phyloP scores from a whole-genome alignment of 2,329 filamentous ascomycete genomes.

The Aspergillus fischeri region DNA sequence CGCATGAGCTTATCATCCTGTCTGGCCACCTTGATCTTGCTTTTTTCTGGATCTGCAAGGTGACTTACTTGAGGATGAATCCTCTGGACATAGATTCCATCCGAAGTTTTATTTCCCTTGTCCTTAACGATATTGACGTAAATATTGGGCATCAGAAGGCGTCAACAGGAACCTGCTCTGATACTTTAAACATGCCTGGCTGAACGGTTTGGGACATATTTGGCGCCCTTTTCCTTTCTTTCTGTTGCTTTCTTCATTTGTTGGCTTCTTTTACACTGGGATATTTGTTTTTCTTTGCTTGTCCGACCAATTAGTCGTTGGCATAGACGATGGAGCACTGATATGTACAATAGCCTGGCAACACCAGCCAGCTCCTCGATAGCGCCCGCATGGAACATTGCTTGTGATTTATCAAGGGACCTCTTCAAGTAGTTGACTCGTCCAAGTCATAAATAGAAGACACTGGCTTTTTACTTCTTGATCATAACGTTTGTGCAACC shows the following conservation, averaged over 20 bases:
- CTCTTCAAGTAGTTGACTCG: constrained; percentile 7
- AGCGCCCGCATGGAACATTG: neutral
- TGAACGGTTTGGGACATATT: constrained; percentile 18
- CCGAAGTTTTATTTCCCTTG: constrained; percentile 5
- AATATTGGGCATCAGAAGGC: constrained; percentile 25
- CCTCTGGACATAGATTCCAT: constrained; percentile 17
- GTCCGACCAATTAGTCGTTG: constrained; percentile 9
- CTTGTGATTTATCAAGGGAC: constrained; percentile 15
- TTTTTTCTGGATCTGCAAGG: constrained; percentile 1
- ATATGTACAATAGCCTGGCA: constrained; percentile 19
- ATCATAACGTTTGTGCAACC: neutral
- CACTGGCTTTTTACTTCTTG: neutral
- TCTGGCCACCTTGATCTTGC: neutral
- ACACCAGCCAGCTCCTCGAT: constrained; percentile 1
- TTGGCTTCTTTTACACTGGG: constrained; percentile 12
- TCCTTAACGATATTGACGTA: constrained; percentile 23
- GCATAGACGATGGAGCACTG: constrained; percentile 17
- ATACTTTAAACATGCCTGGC: constrained; percentile 11
- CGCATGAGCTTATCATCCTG: constrained; percentile 5
- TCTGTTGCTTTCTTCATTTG: constrained; percentile 7
- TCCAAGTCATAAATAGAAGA: neutral
- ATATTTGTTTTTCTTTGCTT: constrained; percentile 12
- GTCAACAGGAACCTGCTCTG: constrained; percentile 19
- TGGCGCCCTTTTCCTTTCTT: constrained; percentile 16
- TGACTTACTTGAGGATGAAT: constrained; percentile 10